These are phyloP conservation scores for Leccinum subgranulosum DNA, from an alignment of 768 basidiomycete genomes.

Conservation along the genomic window DNA sequence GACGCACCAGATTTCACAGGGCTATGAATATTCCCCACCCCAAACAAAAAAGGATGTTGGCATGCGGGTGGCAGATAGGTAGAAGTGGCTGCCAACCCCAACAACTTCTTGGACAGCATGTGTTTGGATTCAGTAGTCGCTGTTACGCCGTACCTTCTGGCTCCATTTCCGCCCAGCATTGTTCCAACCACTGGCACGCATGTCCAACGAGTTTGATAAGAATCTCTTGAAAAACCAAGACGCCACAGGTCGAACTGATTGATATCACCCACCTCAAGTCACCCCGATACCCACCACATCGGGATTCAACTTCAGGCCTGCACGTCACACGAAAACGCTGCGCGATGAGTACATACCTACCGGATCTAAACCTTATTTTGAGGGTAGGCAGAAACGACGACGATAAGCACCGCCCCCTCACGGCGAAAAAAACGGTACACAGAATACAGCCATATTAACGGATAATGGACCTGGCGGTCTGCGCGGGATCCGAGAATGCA, in stretches of 20 bases:
- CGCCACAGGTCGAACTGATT: not conserved
- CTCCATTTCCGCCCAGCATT: not conserved
- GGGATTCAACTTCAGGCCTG: not conserved
- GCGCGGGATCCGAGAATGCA: not conserved
- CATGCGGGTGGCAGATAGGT: not conserved
- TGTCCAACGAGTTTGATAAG: not conserved
- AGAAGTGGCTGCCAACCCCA: not conserved
- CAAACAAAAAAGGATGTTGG: not conserved
- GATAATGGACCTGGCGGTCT: not conserved
- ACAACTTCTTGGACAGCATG: not conserved
- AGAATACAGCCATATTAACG: not conserved
- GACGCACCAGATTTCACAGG: not conserved
- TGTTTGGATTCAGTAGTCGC: not conserved
- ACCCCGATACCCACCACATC: not conserved
- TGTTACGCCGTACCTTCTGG: not conserved
- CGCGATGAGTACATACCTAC: too few relatives aligned
- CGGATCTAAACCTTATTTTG: not conserved
- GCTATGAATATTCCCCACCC: not conserved
- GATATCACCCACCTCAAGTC: not conserved
- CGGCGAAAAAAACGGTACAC: not conserved
- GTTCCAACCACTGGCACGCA: not conserved
- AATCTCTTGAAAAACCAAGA: too few relatives aligned
- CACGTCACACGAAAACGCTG: not conserved
- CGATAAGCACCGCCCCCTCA: constrained; percentile 1
- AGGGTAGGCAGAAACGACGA: not conserved